These are phyloP conservation scores for Ustilago nuda DNA, from an alignment of 1,284 basidiomycete genomes.

Conservation along the genomic window DNA sequence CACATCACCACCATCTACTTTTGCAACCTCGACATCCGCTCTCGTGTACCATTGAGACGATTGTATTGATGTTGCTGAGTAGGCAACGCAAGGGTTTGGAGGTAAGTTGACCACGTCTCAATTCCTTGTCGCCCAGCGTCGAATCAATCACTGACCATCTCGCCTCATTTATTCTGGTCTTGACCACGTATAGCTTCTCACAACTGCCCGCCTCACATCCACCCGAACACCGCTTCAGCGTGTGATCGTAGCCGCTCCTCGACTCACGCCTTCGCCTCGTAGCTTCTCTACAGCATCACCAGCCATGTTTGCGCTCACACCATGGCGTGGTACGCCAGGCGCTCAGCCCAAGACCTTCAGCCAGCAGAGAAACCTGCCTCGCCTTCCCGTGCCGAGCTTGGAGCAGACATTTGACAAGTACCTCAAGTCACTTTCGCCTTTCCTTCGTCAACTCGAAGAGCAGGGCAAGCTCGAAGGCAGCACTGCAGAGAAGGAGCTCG, in stretches of 20 bases:
- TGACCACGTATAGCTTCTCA: constrained; percentile 27
- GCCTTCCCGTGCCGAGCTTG: constrained; percentile 87
- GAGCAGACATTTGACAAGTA: constrained; percentile 83
- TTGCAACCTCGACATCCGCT: constrained; percentile 17
- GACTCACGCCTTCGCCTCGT: constrained; percentile 13
- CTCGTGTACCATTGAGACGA: constrained; percentile 33
- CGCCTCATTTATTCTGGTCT: not conserved
- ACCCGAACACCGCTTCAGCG: constrained; percentile 23
- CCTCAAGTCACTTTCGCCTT: constrained; percentile 81
- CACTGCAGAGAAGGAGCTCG: constrained; percentile 75
- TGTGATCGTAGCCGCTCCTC: constrained; percentile 15
- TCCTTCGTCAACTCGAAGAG: constrained; percentile 74
- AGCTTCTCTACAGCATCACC: constrained; percentile 33
- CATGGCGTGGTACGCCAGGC: constrained; percentile 59
- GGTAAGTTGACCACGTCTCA: constrained; percentile 13
- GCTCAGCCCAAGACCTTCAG: constrained; percentile 71
- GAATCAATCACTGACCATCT: constrained; percentile 1
- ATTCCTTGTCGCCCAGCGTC: not conserved
- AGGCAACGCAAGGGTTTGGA: constrained; percentile 49
- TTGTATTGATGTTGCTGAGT: constrained; percentile 47
- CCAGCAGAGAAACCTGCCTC: constrained; percentile 71
- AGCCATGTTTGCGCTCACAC: constrained; percentile 69
- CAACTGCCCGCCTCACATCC: constrained; percentile 23
- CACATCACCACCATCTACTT: constrained; percentile 12
- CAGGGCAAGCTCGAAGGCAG: constrained; percentile 73